Evolutionary conservation across 805 yeast genomes (phyloP), one percentile per base, ranked within the genome.

Genomic region (Kregervanrija pseudodelftensis): DNA sequence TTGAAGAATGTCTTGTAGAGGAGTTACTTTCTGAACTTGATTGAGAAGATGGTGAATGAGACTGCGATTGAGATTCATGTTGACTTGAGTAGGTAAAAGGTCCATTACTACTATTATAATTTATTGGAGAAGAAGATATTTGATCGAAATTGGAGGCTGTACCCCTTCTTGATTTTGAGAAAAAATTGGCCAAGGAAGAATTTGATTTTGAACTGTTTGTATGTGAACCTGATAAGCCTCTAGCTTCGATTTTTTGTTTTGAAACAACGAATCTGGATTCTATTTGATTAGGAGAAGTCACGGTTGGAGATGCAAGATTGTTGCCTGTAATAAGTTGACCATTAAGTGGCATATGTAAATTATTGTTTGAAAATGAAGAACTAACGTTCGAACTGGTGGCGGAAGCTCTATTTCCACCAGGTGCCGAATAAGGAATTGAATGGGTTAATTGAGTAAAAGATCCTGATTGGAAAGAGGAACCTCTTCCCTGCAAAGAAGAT

Each of bases 241-340:
- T 54, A 13, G 73, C 74, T 30, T 74, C 76, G 17, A 81, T 78
- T 43, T 85, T 76, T 49, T 83, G 93, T 55, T 86, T 79, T 10
- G 95, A 85, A 35, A 89, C 83, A 41, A 89, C 79, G 58, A 89
- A 88, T 37, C 96, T 72, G 12, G 95, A 85, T 58, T 88, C 96
- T n/a, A 89, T 80, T 31, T 79, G 73, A 12, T 72, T 68, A 14
- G 77, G 65, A 36, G 68, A 58, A 5, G 77, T 61, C 5, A 84
- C 84, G 42, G 73, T 76, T 3, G 93, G 93, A 0, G 90, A 82
- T 43, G 79, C 80, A 45, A 85, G 78, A 47, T 80, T 78, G 45
- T 79, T 82, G 11, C 87, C 80, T 17, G 70, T 68, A 45, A 77
- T 77, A 8, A 76, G 66, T 52, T 76, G 80, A 15, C 82, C 83